Evolutionary conservation across 192 early-diverging fungal genomes (phyloP).

Genomic region (Physocladia obscura): DNA sequence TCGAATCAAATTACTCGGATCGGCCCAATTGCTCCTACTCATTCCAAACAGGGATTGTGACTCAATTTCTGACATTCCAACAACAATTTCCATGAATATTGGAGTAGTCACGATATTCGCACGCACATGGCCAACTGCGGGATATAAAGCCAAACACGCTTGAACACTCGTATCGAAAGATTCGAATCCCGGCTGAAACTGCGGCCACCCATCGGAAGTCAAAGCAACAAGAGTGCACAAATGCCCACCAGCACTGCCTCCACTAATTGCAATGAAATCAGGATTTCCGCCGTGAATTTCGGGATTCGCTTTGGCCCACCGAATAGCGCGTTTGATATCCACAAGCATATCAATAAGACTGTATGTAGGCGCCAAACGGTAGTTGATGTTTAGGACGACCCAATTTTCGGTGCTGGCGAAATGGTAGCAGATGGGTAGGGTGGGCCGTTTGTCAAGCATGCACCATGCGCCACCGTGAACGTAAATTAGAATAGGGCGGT

Average conservation of each 20-base stretch:
- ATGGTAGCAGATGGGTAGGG: slow-evolving; percentile 35
- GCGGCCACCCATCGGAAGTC: slow-evolving; percentile 43
- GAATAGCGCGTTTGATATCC: slow-evolving; percentile 68
- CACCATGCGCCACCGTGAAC: slow-evolving; percentile 67
- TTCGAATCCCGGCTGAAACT: slow-evolving; percentile 32
- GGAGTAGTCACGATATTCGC: slow-evolving; percentile 38
- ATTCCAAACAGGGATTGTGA: neutral
- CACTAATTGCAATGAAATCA: slow-evolving; percentile 58
- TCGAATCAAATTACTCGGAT: slow-evolving; percentile 29
- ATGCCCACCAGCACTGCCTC: slow-evolving; percentile 59
- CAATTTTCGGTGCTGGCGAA: slow-evolving; percentile 51
- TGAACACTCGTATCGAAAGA: slow-evolving; percentile 54
- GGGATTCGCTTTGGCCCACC: slow-evolving; percentile 66
- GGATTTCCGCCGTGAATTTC: slow-evolving; percentile 65
- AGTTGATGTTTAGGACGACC: slow-evolving; percentile 61
- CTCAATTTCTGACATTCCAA: slow-evolving; percentile 11
- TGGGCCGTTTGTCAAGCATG: slow-evolving; percentile 52
- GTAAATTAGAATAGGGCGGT: slow-evolving; percentile 28
- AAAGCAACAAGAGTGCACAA: slow-evolving; percentile 55
- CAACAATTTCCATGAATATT: slow-evolving; percentile 48
- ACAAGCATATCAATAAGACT: slow-evolving; percentile 59
- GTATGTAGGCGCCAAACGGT: slow-evolving; percentile 44
- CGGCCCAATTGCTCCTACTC: slow-evolving; percentile 24
- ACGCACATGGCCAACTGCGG: slow-evolving; percentile 50
- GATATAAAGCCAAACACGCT: slow-evolving; percentile 51